These are phyloP conservation scores for Setaria viridis DNA, from an alignment of 202 grass and related monocot genomes.

Conservation along the genomic window DNA sequence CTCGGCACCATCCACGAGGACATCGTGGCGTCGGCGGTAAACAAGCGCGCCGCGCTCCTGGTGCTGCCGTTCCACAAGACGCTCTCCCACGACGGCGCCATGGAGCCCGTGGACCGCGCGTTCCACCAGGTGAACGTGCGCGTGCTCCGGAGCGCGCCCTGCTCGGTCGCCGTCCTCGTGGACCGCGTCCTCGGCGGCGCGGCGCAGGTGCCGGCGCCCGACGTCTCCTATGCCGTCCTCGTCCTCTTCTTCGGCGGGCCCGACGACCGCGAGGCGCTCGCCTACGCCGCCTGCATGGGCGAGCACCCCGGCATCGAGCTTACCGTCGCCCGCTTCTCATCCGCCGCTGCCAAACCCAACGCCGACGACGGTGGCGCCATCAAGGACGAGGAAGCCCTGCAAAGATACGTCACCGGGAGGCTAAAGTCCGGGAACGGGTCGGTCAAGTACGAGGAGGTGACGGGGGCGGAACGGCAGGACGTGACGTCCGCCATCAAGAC, in stretches of 20 bases:
- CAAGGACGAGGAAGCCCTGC: constrained; percentile 45
- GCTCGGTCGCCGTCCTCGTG: constrained; percentile 66
- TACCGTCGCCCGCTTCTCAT: constrained; percentile 49
- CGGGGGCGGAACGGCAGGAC: constrained; percentile 3
- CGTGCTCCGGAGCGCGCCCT: constrained; percentile 49
- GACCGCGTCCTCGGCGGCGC: constrained; percentile 72
- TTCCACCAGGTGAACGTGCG: constrained; percentile 60
- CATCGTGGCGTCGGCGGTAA: constrained; percentile 45
- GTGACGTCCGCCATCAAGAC: constrained; percentile 39
- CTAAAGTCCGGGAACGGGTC: background rate
- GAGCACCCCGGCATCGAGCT: constrained; percentile 70
- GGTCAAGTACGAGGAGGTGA: constrained; percentile 53
- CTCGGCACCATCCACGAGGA: constrained; percentile 81
- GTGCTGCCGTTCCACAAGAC: constrained; percentile 77
- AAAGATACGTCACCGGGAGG: constrained; percentile 9
- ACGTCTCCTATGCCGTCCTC: constrained; percentile 53
- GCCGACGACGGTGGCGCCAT: constrained; percentile 16
- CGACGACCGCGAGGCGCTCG: constrained; percentile 66
- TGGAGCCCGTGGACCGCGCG: constrained; percentile 44
- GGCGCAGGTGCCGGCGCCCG: constrained; percentile 51
- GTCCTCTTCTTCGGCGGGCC: constrained; percentile 71
- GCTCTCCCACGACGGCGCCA: constrained; percentile 48
- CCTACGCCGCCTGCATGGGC: constrained; percentile 55
- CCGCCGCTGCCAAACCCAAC: background rate
- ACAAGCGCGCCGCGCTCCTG: constrained; percentile 57